These are phyloP conservation scores for Linanthus parryae DNA, from an alignment of 148 eudicot genomes.

Conservation along the genomic window DNA sequence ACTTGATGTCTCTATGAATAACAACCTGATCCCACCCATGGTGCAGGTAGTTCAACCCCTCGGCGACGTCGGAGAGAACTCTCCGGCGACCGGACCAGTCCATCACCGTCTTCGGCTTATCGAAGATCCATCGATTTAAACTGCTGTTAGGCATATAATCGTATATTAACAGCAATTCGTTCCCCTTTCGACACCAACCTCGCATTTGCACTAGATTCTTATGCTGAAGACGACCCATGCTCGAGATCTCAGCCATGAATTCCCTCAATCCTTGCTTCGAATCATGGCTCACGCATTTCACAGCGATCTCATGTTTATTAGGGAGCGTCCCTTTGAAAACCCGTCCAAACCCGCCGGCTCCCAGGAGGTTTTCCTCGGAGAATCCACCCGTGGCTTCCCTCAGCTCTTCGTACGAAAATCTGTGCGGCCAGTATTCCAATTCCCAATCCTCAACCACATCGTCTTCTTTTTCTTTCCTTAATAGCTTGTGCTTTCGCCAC, in stretches of 20 bases:
- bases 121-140: slow-evolving; percentile 45
- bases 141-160: slow-evolving; percentile 55
- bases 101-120: slow-evolving; percentile 29
- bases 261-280: slow-evolving; percentile 51
- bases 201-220: slow-evolving; percentile 50
- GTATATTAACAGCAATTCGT: slow-evolving; percentile 40
- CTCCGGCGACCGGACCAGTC: slow-evolving; percentile 30
- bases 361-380: slow-evolving; percentile 26
- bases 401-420: slow-evolving; percentile 44
- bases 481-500: slow-evolving; percentile 17
- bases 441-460: slow-evolving; percentile 54
- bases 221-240: slow-evolving; percentile 50
- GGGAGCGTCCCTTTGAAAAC: slow-evolving; percentile 32
- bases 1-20: slow-evolving; percentile 51
- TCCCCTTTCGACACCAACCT: slow-evolving; percentile 55
- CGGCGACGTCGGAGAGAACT: slow-evolving; percentile 43
- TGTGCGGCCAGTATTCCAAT: slow-evolving; percentile 53
- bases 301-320: slow-evolving; percentile 30
- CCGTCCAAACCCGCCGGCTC: slow-evolving; percentile 46
- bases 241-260: slow-evolving; percentile 56
- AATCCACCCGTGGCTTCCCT: slow-evolving; percentile 31
- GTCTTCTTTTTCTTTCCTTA: slow-evolving; percentile 18
- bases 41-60: slow-evolving; percentile 48
- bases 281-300: slow-evolving; percentile 49
- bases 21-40: slow-evolving; percentile 55